Conservation (phyloP, 2,329 filamentous ascomycete species). For the Pseudogymnoascus destructans region DNA sequence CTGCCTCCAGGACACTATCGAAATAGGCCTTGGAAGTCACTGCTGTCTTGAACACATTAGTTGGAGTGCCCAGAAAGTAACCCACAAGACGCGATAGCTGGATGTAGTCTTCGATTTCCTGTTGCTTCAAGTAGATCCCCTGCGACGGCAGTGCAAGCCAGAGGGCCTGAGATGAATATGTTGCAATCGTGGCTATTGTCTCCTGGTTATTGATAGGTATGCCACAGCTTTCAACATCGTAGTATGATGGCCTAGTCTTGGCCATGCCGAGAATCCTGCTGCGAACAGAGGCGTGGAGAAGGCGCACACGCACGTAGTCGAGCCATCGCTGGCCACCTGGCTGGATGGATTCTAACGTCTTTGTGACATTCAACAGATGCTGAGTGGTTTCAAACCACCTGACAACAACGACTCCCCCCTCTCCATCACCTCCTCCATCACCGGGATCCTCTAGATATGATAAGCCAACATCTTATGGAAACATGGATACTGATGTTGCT, state of each 20-base stretch:
- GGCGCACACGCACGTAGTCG: conserved; percentile 52
- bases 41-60: conserved; percentile 43
- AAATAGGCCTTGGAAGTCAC: conserved; percentile 46
- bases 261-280: conserved; percentile 49
- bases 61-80: conserved; percentile 57
- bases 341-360: conserved; percentile 49
- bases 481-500: conserved; percentile 13
- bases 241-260: conserved; percentile 45
- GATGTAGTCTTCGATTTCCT: conserved; percentile 56
- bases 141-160: conserved; percentile 60
- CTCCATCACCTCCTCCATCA: no score
- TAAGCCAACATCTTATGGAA: not conserved
- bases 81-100: conserved; percentile 66
- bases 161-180: conserved; percentile 55
- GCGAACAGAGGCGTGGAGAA: conserved; percentile 56
- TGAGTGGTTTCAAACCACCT: conserved; percentile 61
- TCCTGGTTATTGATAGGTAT: conserved; percentile 67
- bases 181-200: conserved; percentile 55
- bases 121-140: conserved; percentile 49
- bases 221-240: conserved; percentile 43
- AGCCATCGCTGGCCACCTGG: conserved; percentile 54
- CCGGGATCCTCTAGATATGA: conserved; percentile 26
- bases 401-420: no score
- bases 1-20: conserved; percentile 53
- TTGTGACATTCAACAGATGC: conserved; percentile 59